Conservation (phyloP, 2,329 filamentous ascomycete genomes). For the Calonectria honghensis region DNA sequence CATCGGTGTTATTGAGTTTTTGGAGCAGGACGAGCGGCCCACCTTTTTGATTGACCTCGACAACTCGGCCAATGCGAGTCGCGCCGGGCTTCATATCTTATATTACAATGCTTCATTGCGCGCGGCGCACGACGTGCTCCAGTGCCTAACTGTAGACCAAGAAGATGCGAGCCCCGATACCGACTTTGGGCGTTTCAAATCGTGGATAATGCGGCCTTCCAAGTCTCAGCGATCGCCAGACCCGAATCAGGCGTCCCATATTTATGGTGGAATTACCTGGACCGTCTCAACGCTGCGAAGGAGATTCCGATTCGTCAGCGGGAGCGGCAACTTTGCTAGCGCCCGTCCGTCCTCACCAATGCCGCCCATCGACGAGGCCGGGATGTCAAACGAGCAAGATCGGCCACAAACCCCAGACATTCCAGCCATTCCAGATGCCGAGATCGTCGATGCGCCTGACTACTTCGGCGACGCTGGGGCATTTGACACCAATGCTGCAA, state of each 20-base stretch:
- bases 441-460: conserved; percentile 59
- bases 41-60: conserved; percentile 84
- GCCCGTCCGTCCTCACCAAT: conserved; percentile 64
- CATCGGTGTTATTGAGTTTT: conserved; percentile 81
- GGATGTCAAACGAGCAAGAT: conserved; percentile 58
- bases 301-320: conserved; percentile 81
- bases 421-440: conserved; percentile 58
- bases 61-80: conserved; percentile 72
- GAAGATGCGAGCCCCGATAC: conserved; percentile 64
- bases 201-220: conserved; percentile 78
- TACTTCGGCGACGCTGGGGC: conserved; percentile 64
- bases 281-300: conserved; percentile 81
- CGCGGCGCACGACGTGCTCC: conserved; percentile 71
- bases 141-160: conserved; percentile 72
- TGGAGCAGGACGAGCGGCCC: conserved; percentile 85
- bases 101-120: conserved; percentile 82
- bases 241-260: conserved; percentile 71
- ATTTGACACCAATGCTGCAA: conserved; percentile 38
- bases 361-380: conserved; percentile 60
- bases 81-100: conserved; percentile 75
- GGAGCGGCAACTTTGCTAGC: conserved; percentile 61
- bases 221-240: conserved; percentile 72
- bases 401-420: conserved; percentile 62
- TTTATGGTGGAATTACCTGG: conserved; percentile 81
- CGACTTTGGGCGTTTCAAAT: conserved; percentile 79